Conservation (phyloP, 2,329 filamentous ascomycete genomes). For the Alternaria atra region DNA sequence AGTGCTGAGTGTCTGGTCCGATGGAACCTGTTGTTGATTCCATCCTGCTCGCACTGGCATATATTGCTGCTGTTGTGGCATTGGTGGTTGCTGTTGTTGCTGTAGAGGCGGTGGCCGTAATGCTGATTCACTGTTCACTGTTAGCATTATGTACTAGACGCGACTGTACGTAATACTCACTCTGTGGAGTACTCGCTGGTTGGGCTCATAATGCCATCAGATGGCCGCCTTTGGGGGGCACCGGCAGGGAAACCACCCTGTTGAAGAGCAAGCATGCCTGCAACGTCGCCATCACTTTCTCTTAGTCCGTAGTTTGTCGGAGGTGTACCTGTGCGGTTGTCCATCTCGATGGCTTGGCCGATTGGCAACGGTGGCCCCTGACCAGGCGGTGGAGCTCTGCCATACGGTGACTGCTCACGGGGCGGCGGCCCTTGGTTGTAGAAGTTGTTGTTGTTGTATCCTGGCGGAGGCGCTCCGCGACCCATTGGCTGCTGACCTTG, state of each 20-base stretch:
- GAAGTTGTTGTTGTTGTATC: slow-evolving; percentile 51
- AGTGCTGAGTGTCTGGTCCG: slow-evolving; percentile 37
- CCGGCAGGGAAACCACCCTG: slow-evolving; percentile 55
- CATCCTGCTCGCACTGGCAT: slow-evolving; percentile 59
- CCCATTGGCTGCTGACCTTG: slow-evolving; percentile 51
- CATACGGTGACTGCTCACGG: slow-evolving; percentile 50
- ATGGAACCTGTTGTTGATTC: slow-evolving; percentile 42
- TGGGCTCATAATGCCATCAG: slow-evolving; percentile 57
- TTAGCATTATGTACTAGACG: slow-evolving; percentile 10
- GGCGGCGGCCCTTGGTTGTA: slow-evolving; percentile 52
- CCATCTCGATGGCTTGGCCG: slow-evolving; percentile 82
- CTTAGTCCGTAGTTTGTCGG: slow-evolving; percentile 53
- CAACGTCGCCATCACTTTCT: slow-evolving; percentile 76
- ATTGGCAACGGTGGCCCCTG: slow-evolving; percentile 49
- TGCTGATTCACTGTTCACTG: slow-evolving; percentile 19
- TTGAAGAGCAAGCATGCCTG: slow-evolving; percentile 77
- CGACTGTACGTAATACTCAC: slow-evolving; percentile 62
- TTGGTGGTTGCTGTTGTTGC: slow-evolving; percentile 23
- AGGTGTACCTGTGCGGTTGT: slow-evolving; percentile 61
- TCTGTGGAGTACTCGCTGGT: slow-evolving; percentile 76
- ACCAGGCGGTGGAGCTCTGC: slow-evolving; percentile 65
- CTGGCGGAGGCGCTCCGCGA: slow-evolving; percentile 54
- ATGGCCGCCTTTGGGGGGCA: slow-evolving; percentile 37
- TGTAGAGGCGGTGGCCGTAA: slow-evolving; percentile 30
- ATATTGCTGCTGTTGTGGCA: slow-evolving; percentile 45